Evolutionary conservation across 805 yeast genomes (phyloP).

Genomic region (Barnettozyma wickerhamii): DNA sequence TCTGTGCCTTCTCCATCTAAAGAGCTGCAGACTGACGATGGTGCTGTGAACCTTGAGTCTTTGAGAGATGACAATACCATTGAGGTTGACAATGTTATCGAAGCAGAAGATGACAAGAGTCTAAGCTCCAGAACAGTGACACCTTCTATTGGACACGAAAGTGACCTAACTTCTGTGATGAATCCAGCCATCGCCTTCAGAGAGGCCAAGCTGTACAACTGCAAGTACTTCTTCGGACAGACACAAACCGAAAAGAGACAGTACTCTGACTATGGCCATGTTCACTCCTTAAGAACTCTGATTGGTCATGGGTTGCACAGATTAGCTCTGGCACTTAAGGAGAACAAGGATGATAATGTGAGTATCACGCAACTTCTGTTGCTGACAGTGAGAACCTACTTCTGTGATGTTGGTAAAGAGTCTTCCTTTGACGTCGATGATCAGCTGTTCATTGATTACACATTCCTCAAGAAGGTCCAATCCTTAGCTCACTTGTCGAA

Average conservation of each 20-base stretch:
- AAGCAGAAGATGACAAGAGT: slow-evolving; percentile 32
- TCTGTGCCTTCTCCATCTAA: slow-evolving; percentile 7
- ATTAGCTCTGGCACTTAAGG: slow-evolving; percentile 42
- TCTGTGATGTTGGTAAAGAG: slow-evolving; percentile 75
- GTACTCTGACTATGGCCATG: slow-evolving; percentile 39
- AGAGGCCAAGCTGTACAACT: slow-evolving; percentile 57
- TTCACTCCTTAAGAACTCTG: slow-evolving; percentile 57
- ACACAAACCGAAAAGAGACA: slow-evolving; percentile 40
- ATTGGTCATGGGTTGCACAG: slow-evolving; percentile 64
- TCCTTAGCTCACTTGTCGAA: slow-evolving; percentile 58
- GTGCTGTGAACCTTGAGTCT: slow-evolving; percentile 13
- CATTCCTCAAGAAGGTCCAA: slow-evolving; percentile 55
- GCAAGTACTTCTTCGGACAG: slow-evolving; percentile 61
- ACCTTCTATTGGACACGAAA: slow-evolving; percentile 28
- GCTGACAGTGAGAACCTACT: slow-evolving; percentile 69
- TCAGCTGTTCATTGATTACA: slow-evolving; percentile 47
- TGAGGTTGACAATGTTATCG: slow-evolving; percentile 24
- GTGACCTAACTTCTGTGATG: slow-evolving; percentile 39
- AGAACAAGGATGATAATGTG: slow-evolving; percentile 57
- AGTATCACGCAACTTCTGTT: slow-evolving; percentile 57
- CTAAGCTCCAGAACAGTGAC: slow-evolving; percentile 31
- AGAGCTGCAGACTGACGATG: slow-evolving; percentile 16
- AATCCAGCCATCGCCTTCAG: slow-evolving; percentile 53
- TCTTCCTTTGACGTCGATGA: slow-evolving; percentile 54
- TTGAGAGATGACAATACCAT: slow-evolving; percentile 13